These are phyloP conservation scores for Alternaria incomplexa DNA, from an alignment of 2,329 filamentous ascomycete genomes.

Conservation along the genomic window DNA sequence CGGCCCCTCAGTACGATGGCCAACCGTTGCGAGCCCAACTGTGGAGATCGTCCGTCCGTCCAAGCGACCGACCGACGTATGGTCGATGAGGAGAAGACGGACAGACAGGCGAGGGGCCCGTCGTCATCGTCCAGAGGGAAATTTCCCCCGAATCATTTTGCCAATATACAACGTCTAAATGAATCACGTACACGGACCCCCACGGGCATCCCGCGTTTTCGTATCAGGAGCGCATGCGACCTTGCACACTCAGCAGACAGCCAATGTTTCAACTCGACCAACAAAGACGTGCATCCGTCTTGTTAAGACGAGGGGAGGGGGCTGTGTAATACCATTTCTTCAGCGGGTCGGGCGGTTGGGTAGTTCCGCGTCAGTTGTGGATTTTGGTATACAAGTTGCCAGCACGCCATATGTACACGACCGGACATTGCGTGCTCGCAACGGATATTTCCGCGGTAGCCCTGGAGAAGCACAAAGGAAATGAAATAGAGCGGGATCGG, in stretches of 20 bases:
- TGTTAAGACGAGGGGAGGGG: not conserved
- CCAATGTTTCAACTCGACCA: constrained; percentile 12
- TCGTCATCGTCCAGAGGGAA: not conserved
- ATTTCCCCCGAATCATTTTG: constrained; percentile 14
- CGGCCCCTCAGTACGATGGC: constrained; percentile 12
- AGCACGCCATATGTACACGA: not conserved
- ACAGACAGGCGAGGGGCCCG: not conserved
- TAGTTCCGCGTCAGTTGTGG: constrained; percentile 10
- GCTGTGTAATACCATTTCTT: constrained; percentile 8
- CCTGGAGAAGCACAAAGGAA: constrained; percentile 1
- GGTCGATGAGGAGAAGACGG: not conserved
- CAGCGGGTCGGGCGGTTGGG: constrained; percentile 18
- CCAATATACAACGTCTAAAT: constrained; percentile 30
- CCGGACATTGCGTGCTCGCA: constrained; percentile 8
- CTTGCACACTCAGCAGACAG: constrained; percentile 4
- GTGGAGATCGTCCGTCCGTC: constrained; percentile 21
- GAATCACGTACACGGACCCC: constrained; percentile 38
- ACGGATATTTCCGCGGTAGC: constrained; percentile 19
- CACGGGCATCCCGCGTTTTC: constrained; percentile 29
- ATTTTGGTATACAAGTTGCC: constrained; percentile 1
- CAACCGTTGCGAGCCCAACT: constrained; percentile 15
- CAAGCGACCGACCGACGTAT: constrained; percentile 3
- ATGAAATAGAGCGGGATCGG: constrained; percentile 9
- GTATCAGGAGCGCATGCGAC: constrained; percentile 22
- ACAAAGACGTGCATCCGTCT: constrained; percentile 8